Evolutionary conservation across 352 stramenopile genomes (phyloP).

Genomic region (Phytophthora uliginosa): DNA sequence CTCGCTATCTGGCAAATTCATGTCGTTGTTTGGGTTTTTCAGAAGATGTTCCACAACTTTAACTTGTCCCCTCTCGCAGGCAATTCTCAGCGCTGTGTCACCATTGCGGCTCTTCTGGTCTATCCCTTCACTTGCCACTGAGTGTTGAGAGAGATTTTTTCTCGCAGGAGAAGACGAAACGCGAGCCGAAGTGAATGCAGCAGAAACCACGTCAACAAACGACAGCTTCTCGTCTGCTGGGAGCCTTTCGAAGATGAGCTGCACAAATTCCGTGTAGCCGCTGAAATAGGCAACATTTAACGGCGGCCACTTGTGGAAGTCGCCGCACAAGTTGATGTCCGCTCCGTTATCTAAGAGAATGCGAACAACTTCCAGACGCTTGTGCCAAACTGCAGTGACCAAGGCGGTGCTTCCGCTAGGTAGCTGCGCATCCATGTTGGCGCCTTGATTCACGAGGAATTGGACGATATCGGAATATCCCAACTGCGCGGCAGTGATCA

Average conservation of each 20-base stretch:
- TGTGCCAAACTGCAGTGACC: slow-evolving; percentile 16
- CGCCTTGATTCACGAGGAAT: slow-evolving; percentile 12
- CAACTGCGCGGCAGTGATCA: slow-evolving; percentile 13
- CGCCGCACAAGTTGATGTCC: slow-evolving; percentile 11
- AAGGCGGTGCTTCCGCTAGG: slow-evolving; percentile 16
- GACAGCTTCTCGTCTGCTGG: slow-evolving; percentile 1
- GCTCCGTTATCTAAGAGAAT: slow-evolving; percentile 23
- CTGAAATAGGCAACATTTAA: slow-evolving; percentile 18
- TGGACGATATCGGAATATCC: slow-evolving; percentile 18
- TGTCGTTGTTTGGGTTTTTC: slow-evolving; percentile 7
- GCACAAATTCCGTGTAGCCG: slow-evolving; percentile 16
- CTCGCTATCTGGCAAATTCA: slow-evolving; percentile 3
- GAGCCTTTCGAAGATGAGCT: slow-evolving; percentile 13
- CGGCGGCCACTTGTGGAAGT: slow-evolving; percentile 14
- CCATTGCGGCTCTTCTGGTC: slow-evolving; percentile 15
- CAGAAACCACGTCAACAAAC: slow-evolving; percentile 1
- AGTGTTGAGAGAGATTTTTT: not conserved
- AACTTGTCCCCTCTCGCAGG: slow-evolving; percentile 4
- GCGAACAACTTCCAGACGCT: slow-evolving; percentile 13
- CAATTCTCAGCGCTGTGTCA: slow-evolving; percentile 13
- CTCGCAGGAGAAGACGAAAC: not conserved
- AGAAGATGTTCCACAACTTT: slow-evolving; percentile 7
- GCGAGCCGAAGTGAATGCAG: not conserved
- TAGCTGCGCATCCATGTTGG: slow-evolving; percentile 1
- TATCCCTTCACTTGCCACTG: not conserved